Base-by-base conservation (phyloP, 1,139 yeast genomes). In the Yamadazyma buinensis region DNA sequence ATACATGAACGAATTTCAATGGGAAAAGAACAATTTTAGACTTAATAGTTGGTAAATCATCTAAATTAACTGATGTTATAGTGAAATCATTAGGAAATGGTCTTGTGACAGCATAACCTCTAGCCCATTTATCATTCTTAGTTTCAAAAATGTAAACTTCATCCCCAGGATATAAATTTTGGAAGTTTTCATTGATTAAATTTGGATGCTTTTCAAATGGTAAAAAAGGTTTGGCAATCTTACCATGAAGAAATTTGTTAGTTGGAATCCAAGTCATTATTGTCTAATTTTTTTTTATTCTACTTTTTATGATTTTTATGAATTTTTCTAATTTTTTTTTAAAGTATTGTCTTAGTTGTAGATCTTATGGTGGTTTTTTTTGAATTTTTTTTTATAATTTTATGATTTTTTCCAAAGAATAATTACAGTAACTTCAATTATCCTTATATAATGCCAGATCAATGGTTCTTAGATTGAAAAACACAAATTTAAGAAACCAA, bases 111-210 rank as follows among this genome's bases (percentile, higher is more conserved):
- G 76, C 69, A 55, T 86, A 85, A 14, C 90, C 95, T 49, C 95
- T 71, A 24, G 81, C 88, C 95, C 95, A 86, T 41, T 74, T 74
- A 12, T 68, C 67, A 29, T 64, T 65, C 44, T 74, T 75, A 21
- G 80, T 67, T 55, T 87, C 96, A 51, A 87, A 84, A 23, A 85
- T 65, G 55, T 75, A 85, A 21, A 85, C 79, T 43, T 82, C 85
- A 54, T 87, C 95, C 24, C 96, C 96, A 15, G 87, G 82, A 51
- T 79, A 81, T 35, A 86, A 57, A 48, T 82, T 77, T 42, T 63
- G 64, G 57, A 73, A 74, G 45, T 57, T 53, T 3, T 54, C 62
- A 43, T 65, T 66, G 36, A 47, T 53, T 37, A 68, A 55, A 24
- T 59, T 58, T 10, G 75, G 73, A 43, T 64, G 68, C 38, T 66